Percentiles rank a stretch among this genome's conserved stretches.
These are phyloP conservation scores for Zymoseptoria pseudotritici DNA, from an alignment of 2,329 filamentous ascomycete species.

Conservation along the genomic window DNA sequence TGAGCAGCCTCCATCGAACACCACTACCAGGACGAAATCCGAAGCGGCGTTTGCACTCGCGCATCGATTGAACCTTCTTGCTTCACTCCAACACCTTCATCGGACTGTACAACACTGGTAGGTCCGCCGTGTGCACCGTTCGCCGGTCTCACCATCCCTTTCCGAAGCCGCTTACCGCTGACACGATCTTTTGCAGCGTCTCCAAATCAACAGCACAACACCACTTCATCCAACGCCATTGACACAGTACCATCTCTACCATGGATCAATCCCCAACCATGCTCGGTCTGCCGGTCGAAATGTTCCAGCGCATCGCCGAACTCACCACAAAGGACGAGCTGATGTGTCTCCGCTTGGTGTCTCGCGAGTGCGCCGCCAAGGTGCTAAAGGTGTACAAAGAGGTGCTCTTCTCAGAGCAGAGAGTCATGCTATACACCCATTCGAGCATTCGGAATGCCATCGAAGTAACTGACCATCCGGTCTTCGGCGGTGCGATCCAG, in stretches of 20 bases:
- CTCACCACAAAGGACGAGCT: background rate
- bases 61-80: background rate
- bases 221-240: background rate
- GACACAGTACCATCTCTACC: background rate
- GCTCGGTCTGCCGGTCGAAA: background rate
- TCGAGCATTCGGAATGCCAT: background rate
- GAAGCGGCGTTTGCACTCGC: background rate
- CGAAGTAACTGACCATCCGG: background rate
- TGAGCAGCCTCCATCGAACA: background rate
- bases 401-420: background rate
- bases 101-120: no score
- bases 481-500: background rate
- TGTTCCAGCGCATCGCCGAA: constrained; percentile 1
- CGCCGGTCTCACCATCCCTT: background rate
- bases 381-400: background rate
- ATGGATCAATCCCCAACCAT: background rate
- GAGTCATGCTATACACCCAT: background rate
- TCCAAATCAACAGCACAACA: background rate
- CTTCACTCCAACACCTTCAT: background rate
- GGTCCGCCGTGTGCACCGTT: background rate
- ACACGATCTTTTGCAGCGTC: background rate
- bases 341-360: background rate
- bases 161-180: background rate
- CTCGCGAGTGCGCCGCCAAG: background rate
- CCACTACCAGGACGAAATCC: background rate